Percentiles rank a stretch among this genome's conserved stretches.
These are phyloP conservation scores for Calonectria pseudoreteaudii DNA, from an alignment of 2,329 filamentous ascomycete species.

Conservation along the genomic window DNA sequence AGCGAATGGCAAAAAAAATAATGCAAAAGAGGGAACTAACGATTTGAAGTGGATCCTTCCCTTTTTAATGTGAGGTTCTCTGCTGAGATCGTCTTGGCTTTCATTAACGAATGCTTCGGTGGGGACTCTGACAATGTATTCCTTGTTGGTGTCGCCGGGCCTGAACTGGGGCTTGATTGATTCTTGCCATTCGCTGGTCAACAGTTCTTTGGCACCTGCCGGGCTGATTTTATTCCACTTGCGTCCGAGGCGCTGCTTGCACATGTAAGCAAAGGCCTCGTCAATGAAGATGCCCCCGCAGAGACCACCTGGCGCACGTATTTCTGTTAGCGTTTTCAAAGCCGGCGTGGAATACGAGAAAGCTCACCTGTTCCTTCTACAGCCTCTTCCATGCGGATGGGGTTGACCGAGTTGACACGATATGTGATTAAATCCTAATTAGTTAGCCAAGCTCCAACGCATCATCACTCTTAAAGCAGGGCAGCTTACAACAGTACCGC, in stretches of 20 bases:
- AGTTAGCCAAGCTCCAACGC: background rate
- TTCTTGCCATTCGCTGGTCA: constrained; percentile 13
- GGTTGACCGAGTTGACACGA: background rate
- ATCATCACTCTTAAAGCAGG: background rate
- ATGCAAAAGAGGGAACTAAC: background rate
- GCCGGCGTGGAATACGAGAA: too few relatives aligned
- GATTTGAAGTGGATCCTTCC: background rate
- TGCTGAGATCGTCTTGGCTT: background rate
- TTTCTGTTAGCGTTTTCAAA: background rate
- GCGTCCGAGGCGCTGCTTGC: background rate
- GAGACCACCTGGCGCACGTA: constrained; percentile 5
- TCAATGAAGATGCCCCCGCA: constrained; percentile 23
- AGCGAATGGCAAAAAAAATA: background rate
- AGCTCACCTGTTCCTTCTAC: constrained; percentile 5
- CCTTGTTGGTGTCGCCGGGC: background rate
- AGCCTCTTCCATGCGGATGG: constrained; percentile 10
- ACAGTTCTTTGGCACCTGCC: constrained; percentile 10
- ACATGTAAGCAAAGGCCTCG: background rate
- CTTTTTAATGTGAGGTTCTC: background rate
- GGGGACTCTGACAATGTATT: constrained; percentile 12
- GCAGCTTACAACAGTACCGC: constrained; percentile 10
- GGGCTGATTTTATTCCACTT: constrained; percentile 1
- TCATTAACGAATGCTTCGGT: background rate
- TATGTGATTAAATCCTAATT: constrained; percentile 15
- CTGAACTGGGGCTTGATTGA: constrained; percentile 21